phyloP scores from a whole-genome alignment of 2,329 filamentous ascomycete genomes.

The Alternaria sp. region DNA sequence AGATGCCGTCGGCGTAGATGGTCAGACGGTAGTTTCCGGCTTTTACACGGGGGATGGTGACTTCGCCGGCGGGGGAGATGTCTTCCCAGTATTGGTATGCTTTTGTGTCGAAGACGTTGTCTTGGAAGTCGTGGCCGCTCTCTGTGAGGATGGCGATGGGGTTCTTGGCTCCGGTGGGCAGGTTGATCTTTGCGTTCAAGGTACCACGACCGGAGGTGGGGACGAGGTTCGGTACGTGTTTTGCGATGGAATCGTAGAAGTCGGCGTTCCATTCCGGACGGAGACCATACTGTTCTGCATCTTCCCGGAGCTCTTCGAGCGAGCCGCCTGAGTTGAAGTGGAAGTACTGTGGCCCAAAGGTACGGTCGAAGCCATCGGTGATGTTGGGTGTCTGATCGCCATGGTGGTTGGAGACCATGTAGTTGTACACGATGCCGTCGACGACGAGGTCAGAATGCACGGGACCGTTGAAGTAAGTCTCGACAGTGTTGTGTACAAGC shows the following conservation, averaged over 20 bases:
- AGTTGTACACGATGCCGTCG: slow-evolving; percentile 71
- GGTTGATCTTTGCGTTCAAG: slow-evolving; percentile 57
- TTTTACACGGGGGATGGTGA: slow-evolving; percentile 61
- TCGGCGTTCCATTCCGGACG: slow-evolving; percentile 60
- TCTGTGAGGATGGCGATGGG: slow-evolving; percentile 64
- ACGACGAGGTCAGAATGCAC: slow-evolving; percentile 68
- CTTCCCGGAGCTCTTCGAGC: slow-evolving; percentile 55
- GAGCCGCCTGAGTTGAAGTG: slow-evolving; percentile 65
- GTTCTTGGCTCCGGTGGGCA: slow-evolving; percentile 59
- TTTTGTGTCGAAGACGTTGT: slow-evolving; percentile 62
- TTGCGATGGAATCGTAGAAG: slow-evolving; percentile 69
- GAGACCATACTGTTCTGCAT: slow-evolving; percentile 59
- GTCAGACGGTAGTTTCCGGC: slow-evolving; percentile 67
- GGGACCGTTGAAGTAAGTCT: slow-evolving; percentile 68
- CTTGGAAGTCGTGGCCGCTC: slow-evolving; percentile 62
- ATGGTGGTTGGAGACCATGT: slow-evolving; percentile 62
- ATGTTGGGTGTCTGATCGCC: slow-evolving; percentile 69
- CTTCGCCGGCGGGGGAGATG: slow-evolving; percentile 55
- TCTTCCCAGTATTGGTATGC: slow-evolving; percentile 68
- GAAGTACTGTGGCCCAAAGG: slow-evolving; percentile 69
- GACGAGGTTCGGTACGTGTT: slow-evolving; percentile 65
- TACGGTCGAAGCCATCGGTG: slow-evolving; percentile 68
- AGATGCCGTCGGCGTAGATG: slow-evolving; percentile 67
- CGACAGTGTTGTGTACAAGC: slow-evolving; percentile 69
- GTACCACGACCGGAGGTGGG: slow-evolving; percentile 59